Evolutionary conservation across 1,139 yeast genomes (phyloP), one percentile per base, ranked within the genome.

Genomic region (Sugiyamaella novakii): DNA sequence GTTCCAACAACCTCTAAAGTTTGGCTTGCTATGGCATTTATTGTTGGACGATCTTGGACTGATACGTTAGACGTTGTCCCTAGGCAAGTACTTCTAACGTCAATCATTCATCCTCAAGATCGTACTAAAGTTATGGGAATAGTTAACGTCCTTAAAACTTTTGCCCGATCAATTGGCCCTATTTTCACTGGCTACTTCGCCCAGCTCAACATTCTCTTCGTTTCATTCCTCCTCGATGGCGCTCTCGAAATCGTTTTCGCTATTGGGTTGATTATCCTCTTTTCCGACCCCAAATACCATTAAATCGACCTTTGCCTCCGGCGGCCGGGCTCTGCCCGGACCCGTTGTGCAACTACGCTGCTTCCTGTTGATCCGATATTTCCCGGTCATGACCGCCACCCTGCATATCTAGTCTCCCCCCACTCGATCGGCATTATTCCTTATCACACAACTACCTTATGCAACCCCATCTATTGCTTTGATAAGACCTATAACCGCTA

Each of bases 31-130:
- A 61, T 74, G 59, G 53, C 60, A 1, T 55, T 69, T 11, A 65
- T 81, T 31, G 54, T 81, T 17, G 62, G 76, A 14, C 75, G 84
- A 51, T 77, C 79, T 48, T 68, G 80, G 1, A 75, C 89, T 1
- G 74, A 82, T 1, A 79, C 89, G 0, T 87, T 88, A 92, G 97
- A 89, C 63, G 96, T 88, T 24, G 94, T 88, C 1, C 96, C 96
- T 5, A 76, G 97, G 47, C 96, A 88, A 65, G 80, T 88, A 3
- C 71, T 89, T 37, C 68, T 88, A 33, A 81, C 95, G 0, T 77
- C 87, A 2, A 72, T 87, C 15, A 81, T 89, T 47, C 76, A 76
- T 12, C 74, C 77, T 8, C 67, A 73, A 10, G 94, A 87, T 50
- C 70, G 89, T 40, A 81, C 95, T 3, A 78, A 76, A 58, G 92